Percentiles rank a stretch among this genome's conserved stretches.
Conservation (phyloP, 768 basidiomycete species). For the Lepiota brunneoincarnata region DNA sequence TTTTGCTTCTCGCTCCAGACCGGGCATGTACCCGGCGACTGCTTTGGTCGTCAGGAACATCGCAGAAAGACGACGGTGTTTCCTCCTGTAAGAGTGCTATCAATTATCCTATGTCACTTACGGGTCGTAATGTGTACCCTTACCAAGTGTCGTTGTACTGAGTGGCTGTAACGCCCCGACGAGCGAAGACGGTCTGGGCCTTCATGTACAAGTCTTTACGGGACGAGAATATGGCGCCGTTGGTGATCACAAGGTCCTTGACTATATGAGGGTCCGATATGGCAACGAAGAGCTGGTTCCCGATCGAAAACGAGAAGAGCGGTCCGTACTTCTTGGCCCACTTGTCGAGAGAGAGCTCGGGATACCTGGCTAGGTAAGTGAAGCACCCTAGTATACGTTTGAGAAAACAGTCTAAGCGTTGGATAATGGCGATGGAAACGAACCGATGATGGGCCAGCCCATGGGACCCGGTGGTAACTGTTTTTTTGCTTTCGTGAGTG, state of each 20-base stretch:
- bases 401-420: too few relatives aligned
- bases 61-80: conserved; percentile 38
- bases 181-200: conserved; percentile 29
- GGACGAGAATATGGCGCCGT: conserved; percentile 33
- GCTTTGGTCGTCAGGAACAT: conserved; percentile 29
- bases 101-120: background rate
- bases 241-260: conserved; percentile 31
- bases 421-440: too few relatives aligned
- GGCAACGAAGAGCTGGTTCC: conserved; percentile 34
- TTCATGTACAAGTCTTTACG: conserved; percentile 35
- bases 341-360: conserved; percentile 27
- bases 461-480: too few relatives aligned
- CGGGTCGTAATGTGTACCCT: background rate
- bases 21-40: conserved; percentile 29
- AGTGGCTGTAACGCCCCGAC: conserved; percentile 31
- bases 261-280: conserved; percentile 32
- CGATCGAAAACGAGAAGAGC: conserved; percentile 35
- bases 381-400: conserved; percentile 16
- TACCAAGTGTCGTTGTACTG: conserved; percentile 31
- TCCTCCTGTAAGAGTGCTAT: conserved; percentile 24
- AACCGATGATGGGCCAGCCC: too few relatives aligned
- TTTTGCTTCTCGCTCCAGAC: conserved; percentile 36
- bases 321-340: conserved; percentile 34
- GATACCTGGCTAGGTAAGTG: conserved; percentile 30
- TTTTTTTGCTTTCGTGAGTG: too few relatives aligned